Conservation (phyloP, 2,329 filamentous ascomycete species). For the Cercospora brassicicola region DNA sequence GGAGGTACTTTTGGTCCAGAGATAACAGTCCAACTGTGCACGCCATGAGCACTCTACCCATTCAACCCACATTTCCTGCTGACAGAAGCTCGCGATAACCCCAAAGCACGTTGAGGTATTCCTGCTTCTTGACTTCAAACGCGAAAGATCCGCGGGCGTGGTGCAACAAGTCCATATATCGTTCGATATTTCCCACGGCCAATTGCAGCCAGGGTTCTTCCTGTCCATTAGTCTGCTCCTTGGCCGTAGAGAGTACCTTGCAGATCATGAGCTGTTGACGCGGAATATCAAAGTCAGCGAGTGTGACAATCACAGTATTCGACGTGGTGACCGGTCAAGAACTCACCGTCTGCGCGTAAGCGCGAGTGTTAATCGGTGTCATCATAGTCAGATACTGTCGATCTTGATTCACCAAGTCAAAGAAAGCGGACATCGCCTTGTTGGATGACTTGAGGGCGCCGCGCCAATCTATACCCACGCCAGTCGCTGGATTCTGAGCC, state of each 20-base stretch:
- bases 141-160: background rate
- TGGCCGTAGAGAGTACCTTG: background rate
- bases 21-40: background rate
- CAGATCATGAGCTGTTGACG: background rate
- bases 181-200: slow-evolving; percentile 2
- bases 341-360: background rate
- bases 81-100: background rate
- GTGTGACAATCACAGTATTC: background rate
- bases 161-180: slow-evolving; percentile 6
- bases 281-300: background rate
- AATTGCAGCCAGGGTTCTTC: background rate
- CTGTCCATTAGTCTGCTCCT: background rate
- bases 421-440: background rate
- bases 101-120: slow-evolving; percentile 3
- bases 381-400: background rate
- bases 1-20: background rate
- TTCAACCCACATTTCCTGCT: background rate
- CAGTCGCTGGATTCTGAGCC: background rate
- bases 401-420: background rate
- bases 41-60: background rate
- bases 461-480: background rate
- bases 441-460: background rate
- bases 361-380: background rate
- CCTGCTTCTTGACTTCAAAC: background rate
- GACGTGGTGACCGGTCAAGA: background rate